phyloP scores from a whole-genome alignment of 2,329 filamentous ascomycete genomes.

The Tolypocladium inflatum region DNA sequence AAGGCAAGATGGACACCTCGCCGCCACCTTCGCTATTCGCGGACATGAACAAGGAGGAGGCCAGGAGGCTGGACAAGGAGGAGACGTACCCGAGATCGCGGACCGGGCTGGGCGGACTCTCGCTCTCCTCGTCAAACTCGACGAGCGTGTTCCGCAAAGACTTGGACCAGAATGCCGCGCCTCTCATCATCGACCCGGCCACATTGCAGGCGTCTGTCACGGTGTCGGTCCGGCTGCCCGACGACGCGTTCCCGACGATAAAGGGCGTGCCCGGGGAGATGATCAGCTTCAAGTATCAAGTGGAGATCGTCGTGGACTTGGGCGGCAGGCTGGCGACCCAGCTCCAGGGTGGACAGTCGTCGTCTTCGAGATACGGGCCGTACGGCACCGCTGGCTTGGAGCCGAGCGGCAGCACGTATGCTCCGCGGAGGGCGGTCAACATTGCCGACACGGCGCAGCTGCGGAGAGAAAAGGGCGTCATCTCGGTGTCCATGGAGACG shows the following conservation, averaged over 20 bases:
- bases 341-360: slow-evolving; percentile 51
- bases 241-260: slow-evolving; percentile 89
- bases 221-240: slow-evolving; percentile 75
- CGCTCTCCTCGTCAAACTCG: slow-evolving; percentile 75
- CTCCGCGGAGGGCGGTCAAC: slow-evolving; percentile 35
- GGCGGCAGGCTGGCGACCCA: slow-evolving; percentile 77
- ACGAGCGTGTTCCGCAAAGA: slow-evolving; percentile 95
- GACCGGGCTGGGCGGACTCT: slow-evolving; percentile 78
- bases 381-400: slow-evolving; percentile 18
- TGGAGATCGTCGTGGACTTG: slow-evolving; percentile 87
- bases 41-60: slow-evolving; percentile 50
- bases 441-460: slow-evolving; percentile 84
- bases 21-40: slow-evolving; percentile 43
- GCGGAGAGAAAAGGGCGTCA: slow-evolving; percentile 83
- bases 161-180: slow-evolving; percentile 77
- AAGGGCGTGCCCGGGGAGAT: slow-evolving; percentile 81
- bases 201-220: slow-evolving; percentile 73
- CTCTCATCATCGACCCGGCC: slow-evolving; percentile 75
- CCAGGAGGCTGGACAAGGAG: slow-evolving; percentile 62
- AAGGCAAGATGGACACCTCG: slow-evolving; percentile 78
- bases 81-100: slow-evolving; percentile 82
- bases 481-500: slow-evolving; percentile 77
- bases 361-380: slow-evolving; percentile 30
- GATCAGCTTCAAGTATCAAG: slow-evolving; percentile 89
- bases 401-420: slow-evolving; percentile 16